Evolutionary conservation across 768 basidiomycete genomes (phyloP), one percentile per base, ranked within the genome.

Genomic region (Fibroporia radiculosa): DNA sequence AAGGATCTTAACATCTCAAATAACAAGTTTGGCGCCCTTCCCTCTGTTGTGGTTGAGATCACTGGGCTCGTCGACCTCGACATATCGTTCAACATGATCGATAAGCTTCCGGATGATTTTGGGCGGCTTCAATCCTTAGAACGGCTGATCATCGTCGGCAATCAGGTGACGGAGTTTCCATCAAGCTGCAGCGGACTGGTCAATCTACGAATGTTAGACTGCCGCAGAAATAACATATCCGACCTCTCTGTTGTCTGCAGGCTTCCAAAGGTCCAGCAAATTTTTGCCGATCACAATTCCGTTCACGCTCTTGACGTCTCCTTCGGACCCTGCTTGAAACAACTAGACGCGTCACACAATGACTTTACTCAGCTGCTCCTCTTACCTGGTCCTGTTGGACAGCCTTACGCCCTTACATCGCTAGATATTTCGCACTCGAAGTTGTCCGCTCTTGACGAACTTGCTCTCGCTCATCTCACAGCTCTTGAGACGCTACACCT

Each of bases 81-180:
- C 56, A 71, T 96, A 29, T 98, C 96, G 0, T 97, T 97, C 72
- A 99, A 99, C 68, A 78, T 74, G 61, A 81, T 98, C 47, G 71
- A 76, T 0, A 77, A 82, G 39, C 73, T 98, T 1, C 93, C 93
- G 0, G 79, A 85, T 27, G 78, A 83, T 33, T 79, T 98, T 33
- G 86, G 85, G 1, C 65, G 74, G 26, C 70, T 98, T 42, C 62
- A 61, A 22, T 69, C 74, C 3, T 74, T 98, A 33, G 80, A 91
- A 53, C 68, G 75, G 13, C 71, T 98, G 8, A 69, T 83, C 34
- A 75, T 93, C 34, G 82, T 93, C n/a, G 89, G 90, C 20, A 99
- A 99, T 63, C 75, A 78, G 51, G 72, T 97, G 25, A 67, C 75
- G 1, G 70, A 65, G 26, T 78, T 99, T 35, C 92, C 93, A 0